Conservation (phyloP, 345 rosid species). For the Camelina hispida region DNA sequence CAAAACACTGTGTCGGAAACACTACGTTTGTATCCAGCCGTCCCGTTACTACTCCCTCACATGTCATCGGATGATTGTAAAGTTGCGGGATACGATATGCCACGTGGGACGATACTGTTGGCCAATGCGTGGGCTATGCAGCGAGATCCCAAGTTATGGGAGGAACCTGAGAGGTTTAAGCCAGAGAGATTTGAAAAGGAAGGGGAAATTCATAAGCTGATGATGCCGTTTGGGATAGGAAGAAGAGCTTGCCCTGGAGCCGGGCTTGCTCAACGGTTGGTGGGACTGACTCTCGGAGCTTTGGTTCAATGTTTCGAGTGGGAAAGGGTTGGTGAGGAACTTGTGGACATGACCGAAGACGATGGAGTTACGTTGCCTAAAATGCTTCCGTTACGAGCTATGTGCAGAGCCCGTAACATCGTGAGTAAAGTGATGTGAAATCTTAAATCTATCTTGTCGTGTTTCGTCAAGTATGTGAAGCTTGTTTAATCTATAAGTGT, state of each 20-base stretch:
- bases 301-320: slow-evolving; percentile 62
- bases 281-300: slow-evolving; percentile 46
- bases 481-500: too few species aligned
- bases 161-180: slow-evolving; percentile 46
- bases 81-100: slow-evolving; percentile 50
- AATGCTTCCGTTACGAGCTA: slow-evolving; percentile 40
- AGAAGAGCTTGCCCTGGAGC: slow-evolving; percentile 54
- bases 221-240: slow-evolving; percentile 55
- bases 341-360: slow-evolving; percentile 50
- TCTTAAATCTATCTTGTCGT: background rate
- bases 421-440: background rate
- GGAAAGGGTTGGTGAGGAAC: slow-evolving; percentile 41
- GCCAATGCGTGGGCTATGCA: slow-evolving; percentile 61
- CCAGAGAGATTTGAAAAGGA: slow-evolving; percentile 56
- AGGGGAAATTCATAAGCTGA: slow-evolving; percentile 36
- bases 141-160: slow-evolving; percentile 52
- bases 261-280: slow-evolving; percentile 45
- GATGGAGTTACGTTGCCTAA: slow-evolving; percentile 49
- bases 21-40: slow-evolving; percentile 48
- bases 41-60: slow-evolving; percentile 57
- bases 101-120: slow-evolving; percentile 49
- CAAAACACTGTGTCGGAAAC: slow-evolving; percentile 51
- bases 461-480: background rate
- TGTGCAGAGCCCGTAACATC: slow-evolving; percentile 49
- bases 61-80: slow-evolving; percentile 45